These are phyloP conservation scores for Paraurostyla sp. DNA, from an alignment of 73 alveolate species.

Conservation along the genomic window DNA sequence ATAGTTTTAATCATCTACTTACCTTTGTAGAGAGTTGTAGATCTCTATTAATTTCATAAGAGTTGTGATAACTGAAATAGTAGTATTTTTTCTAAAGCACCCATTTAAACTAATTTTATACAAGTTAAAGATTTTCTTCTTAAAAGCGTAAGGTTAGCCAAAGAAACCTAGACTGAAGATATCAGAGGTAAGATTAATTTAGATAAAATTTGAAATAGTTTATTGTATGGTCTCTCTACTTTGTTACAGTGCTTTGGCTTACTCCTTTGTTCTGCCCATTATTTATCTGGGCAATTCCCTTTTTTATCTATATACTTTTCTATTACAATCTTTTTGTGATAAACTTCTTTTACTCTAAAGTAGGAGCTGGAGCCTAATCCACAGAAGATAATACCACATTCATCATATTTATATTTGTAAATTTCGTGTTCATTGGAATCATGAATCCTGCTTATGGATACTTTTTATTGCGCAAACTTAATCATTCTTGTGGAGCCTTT, in stretches of 20 bases:
- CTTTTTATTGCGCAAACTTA: neutral
- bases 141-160: too few species aligned
- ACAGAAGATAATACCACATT: neutral
- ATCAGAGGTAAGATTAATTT: neutral
- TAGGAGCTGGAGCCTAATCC: conserved; percentile 15
- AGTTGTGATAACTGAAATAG: conserved; percentile 1
- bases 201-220: neutral
- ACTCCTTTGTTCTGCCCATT: neutral
- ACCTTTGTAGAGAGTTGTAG: conserved; percentile 2
- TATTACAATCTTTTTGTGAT: neutral
- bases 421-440: conserved; percentile 2
- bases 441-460: neutral
- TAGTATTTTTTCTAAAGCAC: neutral
- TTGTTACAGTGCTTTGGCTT: neutral
- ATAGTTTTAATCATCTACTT: neutral
- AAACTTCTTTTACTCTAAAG: neutral
- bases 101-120: neutral
- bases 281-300: neutral
- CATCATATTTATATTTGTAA: neutral
- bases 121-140: neutral
- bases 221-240: conserved; percentile 1
- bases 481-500: conserved; percentile 17
- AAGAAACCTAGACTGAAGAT: neutral
- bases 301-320: neutral
- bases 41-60: neutral